Base-by-base conservation (phyloP, 139 green algal genomes). In the Closterium sp. region DNA sequence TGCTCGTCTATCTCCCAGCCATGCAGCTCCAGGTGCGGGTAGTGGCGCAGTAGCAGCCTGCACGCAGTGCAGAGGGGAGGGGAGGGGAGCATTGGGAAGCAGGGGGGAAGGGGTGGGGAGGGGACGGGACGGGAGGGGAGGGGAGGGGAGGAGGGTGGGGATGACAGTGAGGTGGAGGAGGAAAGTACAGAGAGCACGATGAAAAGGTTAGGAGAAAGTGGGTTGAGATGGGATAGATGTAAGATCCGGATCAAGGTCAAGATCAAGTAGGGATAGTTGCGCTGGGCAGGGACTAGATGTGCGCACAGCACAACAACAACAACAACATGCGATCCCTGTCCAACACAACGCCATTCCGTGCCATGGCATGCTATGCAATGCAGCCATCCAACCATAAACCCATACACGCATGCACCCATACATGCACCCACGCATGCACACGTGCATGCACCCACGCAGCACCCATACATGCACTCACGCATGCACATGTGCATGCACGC, bases 1-100 rank as follows among this genome's bases (percentile, higher is more conserved):
- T 86, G 22, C 22, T 34, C 31, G 50, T 94, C 91, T 9, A 94
- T 31, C 87, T 94, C 91, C 91, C 91, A 94, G 0, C 42, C 91
- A 50, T 94, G 87, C 70, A 94, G 24, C 32, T 92, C 79, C 31
- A 91, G n/a, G 34, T 87, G 70, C n/a, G 91, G 85, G 62, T 79
- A 79, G 62, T 79, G 62, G 17, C 62, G 62, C 62, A 79, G 19
- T 79, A 79, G 62, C 62, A 79, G 62, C 13, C 62, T 79, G 19
- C 17, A 79, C 17, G 17, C 17, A 79, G 62, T 27, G 62, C 17
- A 0, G 62, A 22, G 62, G 62, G 17, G 2, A 79, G 38, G 19
- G 31, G 86, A 89, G 86, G 86, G 31, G 31, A 34, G 86, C 17
- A 6, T 13, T 22, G 86, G 31, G 17, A 24, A 24, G 17, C 31